Base-by-base conservation (phyloP, 1,139 yeast species). In the Kodamaea alishanica region DNA sequence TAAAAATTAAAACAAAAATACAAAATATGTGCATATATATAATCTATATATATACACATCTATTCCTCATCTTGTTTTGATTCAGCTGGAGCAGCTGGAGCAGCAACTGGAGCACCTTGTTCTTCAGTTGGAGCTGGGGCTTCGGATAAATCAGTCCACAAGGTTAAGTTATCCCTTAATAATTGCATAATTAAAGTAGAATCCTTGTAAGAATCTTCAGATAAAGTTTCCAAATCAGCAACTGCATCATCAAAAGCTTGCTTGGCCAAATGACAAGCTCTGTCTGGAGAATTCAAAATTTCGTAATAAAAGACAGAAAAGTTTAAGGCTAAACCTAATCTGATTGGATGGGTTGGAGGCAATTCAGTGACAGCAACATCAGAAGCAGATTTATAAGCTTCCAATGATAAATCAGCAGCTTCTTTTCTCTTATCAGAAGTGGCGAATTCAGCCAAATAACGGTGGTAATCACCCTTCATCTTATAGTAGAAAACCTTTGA, bases 401-500 rank as follows among this genome's bases (percentile, higher is more conserved):
- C 95, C 63, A 89, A 80, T 34, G 97, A 90, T 54, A 84, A 77
- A 58, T 86, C 92, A 40, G 97, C 95, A 48, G 96, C 95, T 51
- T 78, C 89, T 65, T 88, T 87, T 64, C 97, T 86, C 73, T 86
- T 85, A 55, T 88, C 96, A 52, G 88, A 81, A 53, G 81, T 76
- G 48, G 97, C 94, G 61, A 92, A 92, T 73, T 92, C 98, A 49
- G 97, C 97, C 71, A 92, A 79, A 70, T 92, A 92, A 74, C 98
- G 95, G 77, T 90, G 96, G 78, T 92, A 92, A 69, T 92, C 98
- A 74, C 97, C 98, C 78, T 92, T 90, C 97, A 92, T 92, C 81
- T 92, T 92, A 75, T 87, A 89, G 79, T 92, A 92, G 71, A 92
- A 92, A 45, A 92, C 97, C 78, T 90, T 89, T 38, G 96, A 88